Conservation (phyloP, 1,139 yeast genomes). For the Saccharomycopsis hybrid region DNA sequence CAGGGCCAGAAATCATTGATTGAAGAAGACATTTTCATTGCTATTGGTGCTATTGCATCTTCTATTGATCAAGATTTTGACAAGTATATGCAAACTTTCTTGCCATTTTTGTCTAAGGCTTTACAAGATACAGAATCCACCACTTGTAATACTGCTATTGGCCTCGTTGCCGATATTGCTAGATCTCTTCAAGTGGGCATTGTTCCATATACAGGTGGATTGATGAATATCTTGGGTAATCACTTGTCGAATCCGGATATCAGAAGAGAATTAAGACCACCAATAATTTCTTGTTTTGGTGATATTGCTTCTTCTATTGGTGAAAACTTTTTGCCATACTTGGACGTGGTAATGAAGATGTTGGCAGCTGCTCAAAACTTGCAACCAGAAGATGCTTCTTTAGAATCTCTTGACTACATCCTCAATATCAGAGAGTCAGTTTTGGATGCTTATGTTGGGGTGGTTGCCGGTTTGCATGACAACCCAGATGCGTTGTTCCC, state of each 20-base stretch:
- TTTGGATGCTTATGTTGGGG: slow-evolving; percentile 91
- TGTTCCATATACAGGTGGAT: slow-evolving; percentile 66
- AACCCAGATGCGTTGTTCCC: slow-evolving; percentile 61
- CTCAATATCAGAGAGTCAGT: slow-evolving; percentile 74
- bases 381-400: slow-evolving; percentile 47
- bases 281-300: slow-evolving; percentile 91
- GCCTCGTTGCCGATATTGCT: slow-evolving; percentile 94
- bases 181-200: slow-evolving; percentile 77
- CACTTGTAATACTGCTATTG: slow-evolving; percentile 83
- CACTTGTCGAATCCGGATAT: slow-evolving; percentile 60
- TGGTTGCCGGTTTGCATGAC: slow-evolving; percentile 77
- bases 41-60: slow-evolving; percentile 83
- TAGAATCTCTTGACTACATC: slow-evolving; percentile 75
- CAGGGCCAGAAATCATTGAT: slow-evolving; percentile 47
- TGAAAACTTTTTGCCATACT: slow-evolving; percentile 61
- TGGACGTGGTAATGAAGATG: slow-evolving; percentile 69
- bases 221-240: slow-evolving; percentile 77
- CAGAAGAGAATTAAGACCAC: slow-evolving; percentile 77
- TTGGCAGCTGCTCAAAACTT: slow-evolving; percentile 38
- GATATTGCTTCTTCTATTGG: slow-evolving; percentile 92
- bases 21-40: slow-evolving; percentile 91
- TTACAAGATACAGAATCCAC: slow-evolving; percentile 78
- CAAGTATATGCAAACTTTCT: slow-evolving; percentile 71
- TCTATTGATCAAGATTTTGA: slow-evolving; percentile 66
- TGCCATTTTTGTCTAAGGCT: slow-evolving; percentile 76